phyloP scores from a whole-genome alignment of 1,139 yeast genomes.

The Diutina sp. region DNA sequence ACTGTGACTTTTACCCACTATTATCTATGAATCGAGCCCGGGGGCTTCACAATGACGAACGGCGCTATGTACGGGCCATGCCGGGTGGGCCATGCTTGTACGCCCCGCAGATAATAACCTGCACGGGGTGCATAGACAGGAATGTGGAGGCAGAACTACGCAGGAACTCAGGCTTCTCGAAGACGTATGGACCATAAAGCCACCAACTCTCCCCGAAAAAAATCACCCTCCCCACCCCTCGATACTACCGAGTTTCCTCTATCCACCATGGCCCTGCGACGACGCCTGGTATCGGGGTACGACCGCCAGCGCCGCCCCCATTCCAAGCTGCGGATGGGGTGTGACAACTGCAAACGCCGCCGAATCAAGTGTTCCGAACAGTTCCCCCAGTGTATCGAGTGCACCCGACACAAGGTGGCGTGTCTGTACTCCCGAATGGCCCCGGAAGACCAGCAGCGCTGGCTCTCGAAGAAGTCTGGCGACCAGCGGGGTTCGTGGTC shows the following conservation, averaged over 20 bases:
- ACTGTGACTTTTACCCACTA: neutral
- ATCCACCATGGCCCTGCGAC: neutral
- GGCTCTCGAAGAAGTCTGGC: neutral
- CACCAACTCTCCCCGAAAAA: neutral
- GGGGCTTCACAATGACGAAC: neutral
- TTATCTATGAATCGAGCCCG: neutral
- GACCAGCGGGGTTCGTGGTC: neutral
- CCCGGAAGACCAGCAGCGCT: neutral
- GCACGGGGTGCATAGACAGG: neutral
- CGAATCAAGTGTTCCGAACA: neutral
- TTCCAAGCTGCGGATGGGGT: neutral
- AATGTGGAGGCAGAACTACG: neutral
- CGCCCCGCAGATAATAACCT: neutral
- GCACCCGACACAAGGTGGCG: constrained; percentile 1
- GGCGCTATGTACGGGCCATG: neutral
- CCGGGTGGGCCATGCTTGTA: too few relatives aligned
- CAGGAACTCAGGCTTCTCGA: neutral
- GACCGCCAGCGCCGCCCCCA: constrained; percentile 2
- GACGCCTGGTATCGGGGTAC: neutral
- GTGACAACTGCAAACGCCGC: constrained; percentile 1
- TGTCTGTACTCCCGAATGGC: neutral
- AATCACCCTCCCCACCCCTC: neutral
- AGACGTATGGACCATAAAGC: neutral
- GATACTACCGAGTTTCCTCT: neutral
- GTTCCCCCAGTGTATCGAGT: constrained; percentile 2